Percentiles rank a stretch among this genome's conserved stretches.
Conservation (phyloP, 2,329 filamentous ascomycete genomes). For the Phialophora macrospora region DNA sequence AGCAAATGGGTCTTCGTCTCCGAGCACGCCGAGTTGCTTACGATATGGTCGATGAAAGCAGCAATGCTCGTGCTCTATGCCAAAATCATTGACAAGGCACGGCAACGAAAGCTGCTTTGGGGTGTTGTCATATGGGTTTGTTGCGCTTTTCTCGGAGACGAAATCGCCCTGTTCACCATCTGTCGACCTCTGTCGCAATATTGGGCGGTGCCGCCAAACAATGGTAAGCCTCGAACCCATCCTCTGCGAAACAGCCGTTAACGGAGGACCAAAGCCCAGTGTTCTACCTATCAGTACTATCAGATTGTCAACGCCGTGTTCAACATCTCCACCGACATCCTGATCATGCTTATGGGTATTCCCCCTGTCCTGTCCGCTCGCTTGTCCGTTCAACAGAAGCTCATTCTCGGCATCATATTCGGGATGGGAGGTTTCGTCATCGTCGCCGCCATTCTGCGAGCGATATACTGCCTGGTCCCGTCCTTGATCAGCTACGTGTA, state of each 20-base stretch:
- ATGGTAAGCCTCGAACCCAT: constrained; percentile 32
- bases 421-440: constrained; percentile 55
- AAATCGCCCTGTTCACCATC: constrained; percentile 57
- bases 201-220: constrained; percentile 53
- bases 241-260: neutral
- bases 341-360: constrained; percentile 52
- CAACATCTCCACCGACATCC: constrained; percentile 52
- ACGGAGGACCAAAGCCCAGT: constrained; percentile 41
- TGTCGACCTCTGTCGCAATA: constrained; percentile 57
- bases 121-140: constrained; percentile 52
- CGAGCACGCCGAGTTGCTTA: constrained; percentile 66
- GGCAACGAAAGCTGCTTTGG: constrained; percentile 41
- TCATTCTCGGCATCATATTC: constrained; percentile 51
- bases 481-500: constrained; percentile 44
- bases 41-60: constrained; percentile 58
- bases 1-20: constrained; percentile 68
- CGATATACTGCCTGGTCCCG: constrained; percentile 54
- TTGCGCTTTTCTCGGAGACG: constrained; percentile 55
- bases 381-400: constrained; percentile 50
- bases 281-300: constrained; percentile 52
- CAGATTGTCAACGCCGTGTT: constrained; percentile 54
- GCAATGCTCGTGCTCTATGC: constrained; percentile 13
- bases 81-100: constrained; percentile 25
- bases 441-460: constrained; percentile 56
- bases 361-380: constrained; percentile 50